Conservation (phyloP, 1,139 yeast genomes). For the Hansenula lynferdii region DNA sequence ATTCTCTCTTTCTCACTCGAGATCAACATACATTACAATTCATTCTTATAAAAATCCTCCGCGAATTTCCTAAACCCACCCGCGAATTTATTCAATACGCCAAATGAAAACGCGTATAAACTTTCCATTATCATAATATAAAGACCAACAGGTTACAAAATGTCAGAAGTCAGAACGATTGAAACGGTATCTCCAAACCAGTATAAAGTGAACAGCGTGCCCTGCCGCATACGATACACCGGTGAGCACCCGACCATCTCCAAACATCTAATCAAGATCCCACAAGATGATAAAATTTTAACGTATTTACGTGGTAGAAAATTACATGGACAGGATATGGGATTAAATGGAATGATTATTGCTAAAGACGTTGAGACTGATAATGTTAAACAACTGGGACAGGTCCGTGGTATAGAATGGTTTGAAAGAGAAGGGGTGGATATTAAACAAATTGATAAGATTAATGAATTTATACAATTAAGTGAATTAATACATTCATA, state of each 20-base stretch:
- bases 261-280: slow-evolving; percentile 10
- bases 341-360: slow-evolving; percentile 8
- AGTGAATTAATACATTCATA: slow-evolving; percentile 18
- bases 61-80: too few species aligned
- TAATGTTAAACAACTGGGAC: slow-evolving; percentile 14
- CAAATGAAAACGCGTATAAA: neutral
- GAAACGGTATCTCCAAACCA: neutral
- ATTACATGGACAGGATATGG: slow-evolving; percentile 14
- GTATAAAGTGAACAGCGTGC: slow-evolving; percentile 10
- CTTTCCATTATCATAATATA: neutral
- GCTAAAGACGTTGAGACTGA: slow-evolving; percentile 15
- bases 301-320: slow-evolving; percentile 22
- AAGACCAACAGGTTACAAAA: neutral
- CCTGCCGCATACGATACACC: slow-evolving; percentile 13
- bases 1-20: neutral
- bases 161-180: neutral
- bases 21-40: too few species aligned
- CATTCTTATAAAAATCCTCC: too few species aligned
- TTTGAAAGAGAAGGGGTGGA: slow-evolving; percentile 23
- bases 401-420: slow-evolving; percentile 10
- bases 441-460: slow-evolving; percentile 6
- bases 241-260: slow-evolving; percentile 11
- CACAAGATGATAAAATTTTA: slow-evolving; percentile 2
- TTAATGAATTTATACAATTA: slow-evolving; percentile 16
- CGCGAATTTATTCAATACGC: too few species aligned